These are phyloP conservation scores for Wickerhamiella bombiphila DNA, from an alignment of 805 yeast species.

Conservation along the genomic window DNA sequence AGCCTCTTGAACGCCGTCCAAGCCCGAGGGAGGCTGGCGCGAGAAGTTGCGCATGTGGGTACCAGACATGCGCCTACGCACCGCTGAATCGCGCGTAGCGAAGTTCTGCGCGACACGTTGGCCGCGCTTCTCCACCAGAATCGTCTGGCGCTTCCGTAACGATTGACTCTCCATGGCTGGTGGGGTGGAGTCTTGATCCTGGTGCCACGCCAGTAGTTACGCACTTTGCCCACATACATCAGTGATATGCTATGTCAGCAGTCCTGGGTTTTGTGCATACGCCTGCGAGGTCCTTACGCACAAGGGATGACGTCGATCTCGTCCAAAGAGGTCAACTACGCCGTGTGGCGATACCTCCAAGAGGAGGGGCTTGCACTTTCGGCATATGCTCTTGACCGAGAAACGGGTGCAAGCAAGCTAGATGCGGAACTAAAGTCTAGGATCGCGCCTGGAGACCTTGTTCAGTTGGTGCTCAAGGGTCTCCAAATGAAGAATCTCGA, in stretches of 20 bases:
- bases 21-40: neutral
- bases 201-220: too few relatives aligned
- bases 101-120: constrained; percentile 1
- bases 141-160: constrained; percentile 18
- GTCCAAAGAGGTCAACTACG: constrained; percentile 72
- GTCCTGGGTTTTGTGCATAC: too few relatives aligned
- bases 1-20: neutral
- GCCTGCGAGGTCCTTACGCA: too few relatives aligned
- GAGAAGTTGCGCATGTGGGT: neutral
- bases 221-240: too few relatives aligned
- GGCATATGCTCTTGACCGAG: constrained; percentile 69
- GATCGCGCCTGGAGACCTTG: constrained; percentile 69
- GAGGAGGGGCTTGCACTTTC: constrained; percentile 54
- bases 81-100: neutral
- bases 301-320: constrained; percentile 31
- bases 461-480: constrained; percentile 74
- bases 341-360: constrained; percentile 84
- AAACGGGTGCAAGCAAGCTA: constrained; percentile 45
- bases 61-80: neutral
- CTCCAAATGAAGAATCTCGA: constrained; percentile 63
- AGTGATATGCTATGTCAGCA: too few relatives aligned
- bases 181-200: too few relatives aligned
- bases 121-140: constrained; percentile 15
- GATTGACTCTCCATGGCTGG: constrained; percentile 14
- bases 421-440: constrained; percentile 29